A percentile compares a stretch with the other conserved stretches of the same genome.
Conservation (phyloP, 1,284 basidiomycete genomes). For the Ganoderma lingzhi region DNA sequence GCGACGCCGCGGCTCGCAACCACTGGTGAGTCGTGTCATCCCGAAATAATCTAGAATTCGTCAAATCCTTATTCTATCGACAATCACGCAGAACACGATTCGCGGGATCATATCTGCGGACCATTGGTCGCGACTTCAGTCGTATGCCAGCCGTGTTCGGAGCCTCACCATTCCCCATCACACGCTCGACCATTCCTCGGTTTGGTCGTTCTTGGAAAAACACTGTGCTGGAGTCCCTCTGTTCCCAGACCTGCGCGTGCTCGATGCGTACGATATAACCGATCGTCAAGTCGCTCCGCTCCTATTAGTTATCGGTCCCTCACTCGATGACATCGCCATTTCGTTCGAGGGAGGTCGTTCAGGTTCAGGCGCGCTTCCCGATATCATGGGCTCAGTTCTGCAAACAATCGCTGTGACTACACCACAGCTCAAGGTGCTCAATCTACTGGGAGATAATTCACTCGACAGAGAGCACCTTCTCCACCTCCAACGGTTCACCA, state of each 20-base stretch:
- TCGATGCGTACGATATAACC: background rate
- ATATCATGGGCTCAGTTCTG: background rate
- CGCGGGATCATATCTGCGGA: background rate
- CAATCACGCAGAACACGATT: background rate
- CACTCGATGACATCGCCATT: background rate
- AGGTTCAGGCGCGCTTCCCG: background rate
- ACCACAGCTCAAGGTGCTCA: background rate
- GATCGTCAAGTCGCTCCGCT: background rate
- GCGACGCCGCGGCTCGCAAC: background rate
- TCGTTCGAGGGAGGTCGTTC: background rate
- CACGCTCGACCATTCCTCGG: background rate
- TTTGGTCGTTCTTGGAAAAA: background rate
- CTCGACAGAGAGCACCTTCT: background rate
- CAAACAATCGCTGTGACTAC: background rate
- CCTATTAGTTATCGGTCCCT: background rate
- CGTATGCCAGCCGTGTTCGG: background rate
- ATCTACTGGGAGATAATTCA: background rate
- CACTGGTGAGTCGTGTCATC: background rate
- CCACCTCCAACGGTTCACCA: background rate
- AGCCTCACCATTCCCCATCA: background rate
- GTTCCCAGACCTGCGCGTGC: background rate
- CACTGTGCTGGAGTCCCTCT: background rate
- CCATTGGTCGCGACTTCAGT: background rate
- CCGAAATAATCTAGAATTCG: background rate
- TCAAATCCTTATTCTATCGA: background rate